Evolutionary conservation across 805 yeast genomes (phyloP), one percentile per base, ranked within the genome.

Genomic region (Candida endomychidarum): DNA sequence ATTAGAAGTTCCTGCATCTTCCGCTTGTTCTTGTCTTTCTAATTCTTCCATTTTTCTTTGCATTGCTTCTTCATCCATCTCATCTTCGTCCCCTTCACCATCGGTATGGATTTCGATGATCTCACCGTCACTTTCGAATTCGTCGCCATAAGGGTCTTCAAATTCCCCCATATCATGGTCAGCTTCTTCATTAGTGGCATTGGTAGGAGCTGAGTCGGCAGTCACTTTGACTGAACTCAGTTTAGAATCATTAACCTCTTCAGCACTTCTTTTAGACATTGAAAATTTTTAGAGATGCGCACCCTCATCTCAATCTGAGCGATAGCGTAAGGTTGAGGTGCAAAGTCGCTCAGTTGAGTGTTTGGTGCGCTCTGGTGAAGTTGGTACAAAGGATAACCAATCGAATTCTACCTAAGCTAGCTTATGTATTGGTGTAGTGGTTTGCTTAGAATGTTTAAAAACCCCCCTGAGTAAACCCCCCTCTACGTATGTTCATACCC

Each of bases 101-200:
- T 56, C 71, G 6, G 74, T 67, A 52, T 86, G 96, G 8, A 86
- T 70, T 56, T 87, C 95, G 31, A 87, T 84, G 45, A 86, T 85
- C 58, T 85, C 95, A 40, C 86, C 96, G 52, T 87, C 95, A 67
- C 91, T 86, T 53, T 88, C 96, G 50, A 82, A 88, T 56, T 90
- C 96, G 57, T 87, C 96, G 45, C 96, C 96, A 52, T 81, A 83
- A 29, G 86, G 81, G 56, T 85, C 93, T 61, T 89, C 97, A 61
- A 84, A 85, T 50, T 84, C 96, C 19, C 91, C 95, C 77, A 82
- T 78, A 14, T 80, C 83, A 23, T 70, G 64, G 46, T 80, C 81
- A 4, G 61, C 53, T 16, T 56, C 72, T 29, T 49, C 56, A 6
- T 17, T 15, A 8, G 7, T 14, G 7, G 12, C 15, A 36, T 42